Conservation (phyloP, 2,329 filamentous ascomycete genomes). For the Colletotrichum sp. region DNA sequence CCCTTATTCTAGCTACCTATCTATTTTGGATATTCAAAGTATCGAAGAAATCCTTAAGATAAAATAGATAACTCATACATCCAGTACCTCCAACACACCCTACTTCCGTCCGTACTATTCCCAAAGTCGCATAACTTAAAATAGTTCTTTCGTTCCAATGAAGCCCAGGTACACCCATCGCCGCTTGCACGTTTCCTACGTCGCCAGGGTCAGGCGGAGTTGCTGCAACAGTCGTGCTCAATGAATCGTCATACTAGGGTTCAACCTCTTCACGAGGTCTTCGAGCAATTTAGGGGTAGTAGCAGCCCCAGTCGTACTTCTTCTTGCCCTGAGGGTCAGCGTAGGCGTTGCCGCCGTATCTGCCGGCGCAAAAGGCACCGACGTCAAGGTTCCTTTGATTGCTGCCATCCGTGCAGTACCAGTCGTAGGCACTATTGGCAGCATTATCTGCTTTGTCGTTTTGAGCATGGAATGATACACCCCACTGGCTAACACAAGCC, state of each 20-base stretch:
- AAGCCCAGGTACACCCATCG: background rate
- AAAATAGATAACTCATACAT: background rate
- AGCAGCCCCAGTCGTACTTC: background rate
- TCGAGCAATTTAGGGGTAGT: background rate
- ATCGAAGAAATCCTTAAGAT: background rate
- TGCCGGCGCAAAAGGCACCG: background rate
- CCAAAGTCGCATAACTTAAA: background rate
- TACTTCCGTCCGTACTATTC: background rate
- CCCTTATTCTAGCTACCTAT: background rate
- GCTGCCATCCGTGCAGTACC: background rate
- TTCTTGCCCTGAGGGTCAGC: background rate
- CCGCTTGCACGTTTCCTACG: background rate
- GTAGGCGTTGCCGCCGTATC: background rate
- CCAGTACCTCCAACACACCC: background rate
- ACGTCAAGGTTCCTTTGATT: background rate
- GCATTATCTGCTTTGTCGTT: background rate
- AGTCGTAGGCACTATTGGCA: background rate
- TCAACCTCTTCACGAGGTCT: background rate
- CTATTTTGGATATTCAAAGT: background rate
- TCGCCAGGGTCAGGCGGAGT: background rate
- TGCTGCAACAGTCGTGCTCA: background rate
- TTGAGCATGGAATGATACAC: background rate
- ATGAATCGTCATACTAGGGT: background rate
- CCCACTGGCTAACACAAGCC: background rate
- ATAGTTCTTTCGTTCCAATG: background rate